These are phyloP conservation scores for Xylaria telfairii DNA, from an alignment of 495 filamentous ascomycete species.

Conservation along the genomic window DNA sequence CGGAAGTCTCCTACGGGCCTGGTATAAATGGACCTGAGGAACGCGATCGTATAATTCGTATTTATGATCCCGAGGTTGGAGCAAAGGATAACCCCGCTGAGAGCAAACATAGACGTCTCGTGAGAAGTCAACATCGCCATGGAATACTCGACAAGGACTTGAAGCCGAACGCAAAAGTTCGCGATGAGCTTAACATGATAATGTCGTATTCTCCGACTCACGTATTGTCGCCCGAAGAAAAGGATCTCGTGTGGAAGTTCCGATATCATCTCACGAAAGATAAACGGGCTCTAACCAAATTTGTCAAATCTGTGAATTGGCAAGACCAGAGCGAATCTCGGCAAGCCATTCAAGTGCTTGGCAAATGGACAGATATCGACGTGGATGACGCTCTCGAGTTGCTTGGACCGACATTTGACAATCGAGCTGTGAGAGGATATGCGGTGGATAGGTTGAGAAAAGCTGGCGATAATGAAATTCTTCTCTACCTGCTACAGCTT, in stretches of 20 bases:
- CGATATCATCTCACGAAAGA: slow-evolving; percentile 90
- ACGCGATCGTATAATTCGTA: slow-evolving; percentile 69
- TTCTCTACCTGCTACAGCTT: slow-evolving; percentile 90
- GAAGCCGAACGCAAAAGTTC: slow-evolving; percentile 94
- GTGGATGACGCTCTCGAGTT: slow-evolving; percentile 96
- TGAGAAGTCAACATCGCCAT: slow-evolving; percentile 86
- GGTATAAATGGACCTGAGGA: slow-evolving; percentile 73
- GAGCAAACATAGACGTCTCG: slow-evolving; percentile 89
- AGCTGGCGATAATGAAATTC: slow-evolving; percentile 90
- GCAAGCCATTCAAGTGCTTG: slow-evolving; percentile 86
- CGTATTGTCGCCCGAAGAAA: slow-evolving; percentile 83
- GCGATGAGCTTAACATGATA: slow-evolving; percentile 90
- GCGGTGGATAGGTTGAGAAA: slow-evolving; percentile 91
- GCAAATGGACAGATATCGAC: slow-evolving; percentile 96
- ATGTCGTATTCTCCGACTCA: slow-evolving; percentile 94
- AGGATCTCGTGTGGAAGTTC: slow-evolving; percentile 96
- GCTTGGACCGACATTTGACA: slow-evolving; percentile 89
- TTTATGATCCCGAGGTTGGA: slow-evolving; percentile 94
- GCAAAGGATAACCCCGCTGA: slow-evolving; percentile 91
- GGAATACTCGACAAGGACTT: slow-evolving; percentile 90
- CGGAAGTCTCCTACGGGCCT: slow-evolving; percentile 81
- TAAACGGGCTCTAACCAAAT: slow-evolving; percentile 93
- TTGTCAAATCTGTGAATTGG: slow-evolving; percentile 97
- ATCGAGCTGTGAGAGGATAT: slow-evolving; percentile 84
- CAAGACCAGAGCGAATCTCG: slow-evolving; percentile 82